Conservation (phyloP, 23 red algal species). For the Pyropia yezoensis region DNA sequence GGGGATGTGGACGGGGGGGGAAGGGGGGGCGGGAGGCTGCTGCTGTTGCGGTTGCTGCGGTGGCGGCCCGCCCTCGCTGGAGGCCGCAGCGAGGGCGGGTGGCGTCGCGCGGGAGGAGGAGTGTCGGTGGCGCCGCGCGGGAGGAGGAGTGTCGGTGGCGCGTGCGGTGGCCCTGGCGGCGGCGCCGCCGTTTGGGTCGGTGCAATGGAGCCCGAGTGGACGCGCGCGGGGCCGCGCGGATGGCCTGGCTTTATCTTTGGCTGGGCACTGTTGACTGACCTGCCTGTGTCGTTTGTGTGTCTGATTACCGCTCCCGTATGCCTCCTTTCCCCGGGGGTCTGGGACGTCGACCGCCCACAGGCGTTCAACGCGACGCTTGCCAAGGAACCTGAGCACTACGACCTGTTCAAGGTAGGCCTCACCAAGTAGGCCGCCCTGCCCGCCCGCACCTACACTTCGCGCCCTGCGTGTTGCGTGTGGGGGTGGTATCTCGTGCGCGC, state of each 20-base stretch:
- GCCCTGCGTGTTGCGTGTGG: no score
- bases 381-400: constrained; percentile 37
- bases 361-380: constrained; percentile 30
- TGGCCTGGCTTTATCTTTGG: not conserved
- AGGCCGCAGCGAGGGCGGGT: no score
- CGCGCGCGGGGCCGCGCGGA: not conserved
- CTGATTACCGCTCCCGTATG: not conserved
- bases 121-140: no score
- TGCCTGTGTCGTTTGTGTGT: not conserved
- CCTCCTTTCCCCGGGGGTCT: no score
- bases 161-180: no score
- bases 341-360: not conserved
- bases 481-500: no score
- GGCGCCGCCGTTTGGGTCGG: no score
- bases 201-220: not conserved
- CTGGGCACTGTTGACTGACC: not conserved
- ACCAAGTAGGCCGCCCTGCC: constrained; percentile 19
- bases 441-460: no score
- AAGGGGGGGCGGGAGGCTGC: not conserved
- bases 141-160: no score
- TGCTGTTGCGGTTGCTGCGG: no score
- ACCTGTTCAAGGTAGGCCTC: constrained; percentile 36
- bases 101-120: no score
- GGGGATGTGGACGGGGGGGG: not conserved
- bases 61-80: no score